Percentiles rank a stretch among this genome's conserved stretches.
Conservation (phyloP, 2,329 filamentous ascomycete genomes). For the Pseudogymnoascus destructans region DNA sequence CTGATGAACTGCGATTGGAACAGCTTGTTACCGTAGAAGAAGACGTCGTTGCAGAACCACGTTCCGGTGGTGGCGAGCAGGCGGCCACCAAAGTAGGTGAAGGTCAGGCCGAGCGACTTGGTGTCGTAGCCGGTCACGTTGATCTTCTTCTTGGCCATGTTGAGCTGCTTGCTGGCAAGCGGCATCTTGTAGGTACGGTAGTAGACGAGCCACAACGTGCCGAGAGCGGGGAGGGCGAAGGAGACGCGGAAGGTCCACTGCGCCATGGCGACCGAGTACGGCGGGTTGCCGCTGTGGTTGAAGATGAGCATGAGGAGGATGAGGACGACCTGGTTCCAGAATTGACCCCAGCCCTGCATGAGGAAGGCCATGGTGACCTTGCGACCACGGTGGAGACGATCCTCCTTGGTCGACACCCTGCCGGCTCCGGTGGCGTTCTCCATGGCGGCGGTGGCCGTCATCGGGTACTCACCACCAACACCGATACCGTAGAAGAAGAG, state of each 20-base stretch:
- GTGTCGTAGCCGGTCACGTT: constrained; percentile 87
- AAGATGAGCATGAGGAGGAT: constrained; percentile 81
- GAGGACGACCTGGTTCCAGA: constrained; percentile 81
- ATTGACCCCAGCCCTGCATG: constrained; percentile 98
- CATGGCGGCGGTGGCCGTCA: constrained; percentile 92
- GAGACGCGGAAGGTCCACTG: constrained; percentile 90
- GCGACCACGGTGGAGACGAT: constrained; percentile 87
- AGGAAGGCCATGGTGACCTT: constrained; percentile 93
- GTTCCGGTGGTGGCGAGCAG: constrained; percentile 73
- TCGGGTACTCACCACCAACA: constrained; percentile 83
- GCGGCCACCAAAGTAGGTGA: constrained; percentile 74
- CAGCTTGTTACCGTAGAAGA: constrained; percentile 98
- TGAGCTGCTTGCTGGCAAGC: constrained; percentile 69
- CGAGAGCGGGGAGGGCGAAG: constrained; percentile 80
- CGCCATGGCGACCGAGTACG: constrained; percentile 63
- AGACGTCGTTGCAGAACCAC: constrained; percentile 96
- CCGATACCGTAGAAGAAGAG: constrained; percentile 79
- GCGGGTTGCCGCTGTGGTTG: constrained; percentile 53
- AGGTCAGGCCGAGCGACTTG: constrained; percentile 65
- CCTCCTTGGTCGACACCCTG: constrained; percentile 71
- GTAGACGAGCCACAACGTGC: constrained; percentile 90
- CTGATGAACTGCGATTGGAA: constrained; percentile 86
- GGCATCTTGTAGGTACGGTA: constrained; percentile 94
- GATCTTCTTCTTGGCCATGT: constrained; percentile 69
- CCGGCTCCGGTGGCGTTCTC: constrained; percentile 79